Evolutionary conservation across 768 basidiomycete genomes (phyloP).

Genomic region (Lactarius indigo): DNA sequence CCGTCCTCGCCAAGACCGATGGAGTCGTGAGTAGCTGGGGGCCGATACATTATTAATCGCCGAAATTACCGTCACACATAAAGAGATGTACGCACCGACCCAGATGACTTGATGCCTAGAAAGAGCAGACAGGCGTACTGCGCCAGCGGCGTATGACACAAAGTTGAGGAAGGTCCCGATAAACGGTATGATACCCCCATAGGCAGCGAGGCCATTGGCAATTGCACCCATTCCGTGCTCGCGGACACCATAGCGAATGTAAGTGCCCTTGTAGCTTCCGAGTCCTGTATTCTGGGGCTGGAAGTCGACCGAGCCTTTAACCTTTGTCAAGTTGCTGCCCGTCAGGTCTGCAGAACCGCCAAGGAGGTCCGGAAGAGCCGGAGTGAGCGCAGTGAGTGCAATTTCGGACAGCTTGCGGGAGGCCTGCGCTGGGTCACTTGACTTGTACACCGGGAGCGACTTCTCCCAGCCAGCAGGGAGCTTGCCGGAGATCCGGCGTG

Average conservation of each 20-base stretch:
- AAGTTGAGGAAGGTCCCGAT: constrained; percentile 95
- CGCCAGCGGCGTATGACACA: constrained; percentile 90
- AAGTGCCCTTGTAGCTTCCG: constrained; percentile 81
- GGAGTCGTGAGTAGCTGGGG: constrained; percentile 85
- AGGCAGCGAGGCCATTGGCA: constrained; percentile 85
- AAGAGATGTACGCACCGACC: constrained; percentile 59
- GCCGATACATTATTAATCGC: constrained; percentile 2
- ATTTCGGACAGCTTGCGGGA: constrained; percentile 93
- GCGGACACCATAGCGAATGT: constrained; percentile 95
- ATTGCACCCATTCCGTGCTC: constrained; percentile 98
- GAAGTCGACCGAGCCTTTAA: constrained; percentile 84
- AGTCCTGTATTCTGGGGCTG: constrained; percentile 83
- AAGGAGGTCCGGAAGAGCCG: constrained; percentile 76
- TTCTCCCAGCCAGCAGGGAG: constrained; percentile 88
- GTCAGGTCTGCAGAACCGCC: constrained; percentile 92
- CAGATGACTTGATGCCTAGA: constrained; percentile 89
- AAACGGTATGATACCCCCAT: constrained; percentile 89
- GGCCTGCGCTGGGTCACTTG: constrained; percentile 78
- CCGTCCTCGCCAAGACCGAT: constrained; percentile 93
- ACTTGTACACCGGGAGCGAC: constrained; percentile 79
- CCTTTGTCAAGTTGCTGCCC: constrained; percentile 88
- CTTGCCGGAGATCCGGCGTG: constrained; percentile 76
- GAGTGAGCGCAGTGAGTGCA: constrained; percentile 70
- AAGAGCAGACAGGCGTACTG: constrained; percentile 86
- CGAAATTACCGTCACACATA: background rate